These are phyloP conservation scores for Cryphonectria parasitica DNA, from an alignment of 2,329 filamentous ascomycete genomes.

Conservation along the genomic window DNA sequence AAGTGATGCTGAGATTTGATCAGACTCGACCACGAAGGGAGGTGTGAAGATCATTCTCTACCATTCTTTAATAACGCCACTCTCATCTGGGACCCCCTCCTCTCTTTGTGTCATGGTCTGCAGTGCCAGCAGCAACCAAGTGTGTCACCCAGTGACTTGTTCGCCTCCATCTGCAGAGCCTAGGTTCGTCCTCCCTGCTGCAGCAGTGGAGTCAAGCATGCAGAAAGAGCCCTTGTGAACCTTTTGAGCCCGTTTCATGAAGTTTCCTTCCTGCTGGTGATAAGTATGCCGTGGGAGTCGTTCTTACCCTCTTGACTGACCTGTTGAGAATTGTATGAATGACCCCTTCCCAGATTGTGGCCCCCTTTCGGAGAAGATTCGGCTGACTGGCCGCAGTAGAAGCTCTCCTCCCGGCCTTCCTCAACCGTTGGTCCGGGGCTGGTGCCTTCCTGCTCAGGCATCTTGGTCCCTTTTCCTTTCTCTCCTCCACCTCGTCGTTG, in stretches of 20 bases:
- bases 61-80: too few relatives aligned
- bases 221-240: neutral
- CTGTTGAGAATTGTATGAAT: neutral
- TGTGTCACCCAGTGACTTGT: neutral
- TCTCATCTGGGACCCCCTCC: neutral
- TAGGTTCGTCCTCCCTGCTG: neutral
- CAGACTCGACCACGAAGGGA: neutral
- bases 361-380: neutral
- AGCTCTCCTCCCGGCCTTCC: neutral
- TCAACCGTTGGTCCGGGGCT: neutral
- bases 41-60: conserved; percentile 3
- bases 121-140: neutral
- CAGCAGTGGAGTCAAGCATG: neutral
- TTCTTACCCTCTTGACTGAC: neutral
- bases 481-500: neutral
- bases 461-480: neutral
- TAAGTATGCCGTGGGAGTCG: neutral
- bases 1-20: neutral
- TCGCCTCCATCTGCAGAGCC: neutral
- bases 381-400: neutral
- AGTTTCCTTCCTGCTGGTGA: neutral
- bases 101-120: neutral
- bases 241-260: neutral
- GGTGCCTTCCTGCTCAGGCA: neutral
- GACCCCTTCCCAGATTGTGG: neutral